Percentiles rank a stretch among this genome's conserved stretches.
These are phyloP conservation scores for Vaccinium myrtillus DNA, from an alignment of 148 eudicot species.

Conservation along the genomic window DNA sequence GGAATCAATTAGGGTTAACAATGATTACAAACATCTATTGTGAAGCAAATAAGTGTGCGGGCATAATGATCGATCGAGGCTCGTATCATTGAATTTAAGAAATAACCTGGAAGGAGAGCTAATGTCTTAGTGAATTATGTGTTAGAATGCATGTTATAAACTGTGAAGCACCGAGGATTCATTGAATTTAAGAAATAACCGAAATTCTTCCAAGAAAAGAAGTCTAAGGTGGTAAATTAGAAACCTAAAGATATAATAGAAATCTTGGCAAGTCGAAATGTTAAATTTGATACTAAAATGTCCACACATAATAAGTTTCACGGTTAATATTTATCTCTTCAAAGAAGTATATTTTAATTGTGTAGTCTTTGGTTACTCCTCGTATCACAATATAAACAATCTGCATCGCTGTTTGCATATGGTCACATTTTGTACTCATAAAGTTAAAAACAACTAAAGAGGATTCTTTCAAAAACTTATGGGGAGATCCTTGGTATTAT, in stretches of 20 bases:
- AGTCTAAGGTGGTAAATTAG: background rate
- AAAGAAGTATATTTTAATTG: background rate
- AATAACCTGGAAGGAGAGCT: background rate
- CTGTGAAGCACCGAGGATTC: background rate
- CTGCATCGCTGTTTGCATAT: background rate
- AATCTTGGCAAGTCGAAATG: background rate
- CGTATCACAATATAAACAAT: background rate
- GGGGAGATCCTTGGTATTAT: background rate
- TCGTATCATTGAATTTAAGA: no score
- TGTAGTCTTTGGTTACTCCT: background rate
- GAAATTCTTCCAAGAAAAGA: background rate
- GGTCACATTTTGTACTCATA: background rate
- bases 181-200: background rate
- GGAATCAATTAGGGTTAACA: background rate
- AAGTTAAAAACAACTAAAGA: background rate
- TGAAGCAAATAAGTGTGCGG: background rate
- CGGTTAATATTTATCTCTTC: background rate
- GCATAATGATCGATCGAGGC: background rate
- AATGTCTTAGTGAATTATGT: background rate
- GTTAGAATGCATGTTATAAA: background rate
- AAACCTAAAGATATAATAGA: background rate
- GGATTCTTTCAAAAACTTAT: background rate
- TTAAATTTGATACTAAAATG: background rate
- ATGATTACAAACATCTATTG: background rate
- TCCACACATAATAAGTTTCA: background rate